phyloP scores from a whole-genome alignment of 352 stramenopile species.

The Blastocystis sp. region DNA sequence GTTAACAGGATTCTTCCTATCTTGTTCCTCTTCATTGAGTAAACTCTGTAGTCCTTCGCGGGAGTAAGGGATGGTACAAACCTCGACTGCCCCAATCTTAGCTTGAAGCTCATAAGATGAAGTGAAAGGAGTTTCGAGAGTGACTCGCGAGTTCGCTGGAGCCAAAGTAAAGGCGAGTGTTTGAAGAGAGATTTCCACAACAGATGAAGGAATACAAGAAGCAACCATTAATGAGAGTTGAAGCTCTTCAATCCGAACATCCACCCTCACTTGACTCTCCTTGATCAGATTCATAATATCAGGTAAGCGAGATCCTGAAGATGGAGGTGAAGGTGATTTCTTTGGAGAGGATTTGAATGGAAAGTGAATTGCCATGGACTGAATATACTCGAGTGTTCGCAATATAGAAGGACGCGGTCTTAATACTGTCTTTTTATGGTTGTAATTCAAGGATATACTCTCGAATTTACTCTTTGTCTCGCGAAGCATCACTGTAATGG shows the following conservation, averaged over 20 bases:
- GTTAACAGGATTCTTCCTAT: too few relatives aligned
- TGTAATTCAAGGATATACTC: background rate
- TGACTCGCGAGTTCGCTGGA: background rate
- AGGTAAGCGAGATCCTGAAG: background rate
- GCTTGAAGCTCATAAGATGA: conserved; percentile 5
- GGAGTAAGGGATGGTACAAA: background rate
- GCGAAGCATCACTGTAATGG: background rate
- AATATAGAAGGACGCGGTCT: conserved; percentile 3
- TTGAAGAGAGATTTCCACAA: background rate
- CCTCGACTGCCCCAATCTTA: conserved; percentile 23
- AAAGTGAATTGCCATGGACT: background rate
- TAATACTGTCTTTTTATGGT: conserved; percentile 6
- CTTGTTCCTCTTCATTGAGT: background rate
- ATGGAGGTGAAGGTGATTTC: background rate
- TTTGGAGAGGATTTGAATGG: background rate
- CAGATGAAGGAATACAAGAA: background rate
- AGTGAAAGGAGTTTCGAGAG: background rate
- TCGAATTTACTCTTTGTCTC: background rate
- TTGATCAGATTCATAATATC: background rate
- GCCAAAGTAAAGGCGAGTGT: background rate
- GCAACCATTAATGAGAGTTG: background rate
- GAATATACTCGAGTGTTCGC: conserved; percentile 31
- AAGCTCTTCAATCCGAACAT: conserved; percentile 28
- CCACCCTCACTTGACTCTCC: background rate
- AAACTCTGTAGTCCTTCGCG: background rate